Evolutionary conservation across 495 filamentous ascomycete species (phyloP).

Genomic region (Apiosordaria backusii): DNA sequence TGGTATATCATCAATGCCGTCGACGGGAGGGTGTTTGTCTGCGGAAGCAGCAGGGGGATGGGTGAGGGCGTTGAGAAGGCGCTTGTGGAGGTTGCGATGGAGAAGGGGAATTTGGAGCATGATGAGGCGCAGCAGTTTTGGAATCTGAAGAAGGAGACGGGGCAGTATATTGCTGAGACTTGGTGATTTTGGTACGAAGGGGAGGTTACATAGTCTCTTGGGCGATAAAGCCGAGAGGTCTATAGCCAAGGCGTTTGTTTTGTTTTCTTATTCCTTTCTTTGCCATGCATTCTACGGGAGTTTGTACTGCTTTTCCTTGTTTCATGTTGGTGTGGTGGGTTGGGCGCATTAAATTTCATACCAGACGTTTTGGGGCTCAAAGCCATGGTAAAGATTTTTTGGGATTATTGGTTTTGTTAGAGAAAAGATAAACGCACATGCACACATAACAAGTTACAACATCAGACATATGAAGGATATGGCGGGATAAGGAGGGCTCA

Average conservation of each 20-base stretch:
- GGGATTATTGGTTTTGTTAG: background rate
- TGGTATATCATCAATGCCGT: slow-evolving; percentile 94
- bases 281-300: background rate
- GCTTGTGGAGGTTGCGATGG: slow-evolving; percentile 74
- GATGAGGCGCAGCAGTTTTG: slow-evolving; percentile 76
- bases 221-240: no score
- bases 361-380: slow-evolving; percentile 2
- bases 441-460: background rate
- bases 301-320: background rate
- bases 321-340: background rate
- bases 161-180: slow-evolving; percentile 83
- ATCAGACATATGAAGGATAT: background rate
- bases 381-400: background rate
- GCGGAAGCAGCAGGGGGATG: slow-evolving; percentile 92
- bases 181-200: slow-evolving; percentile 48
- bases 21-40: slow-evolving; percentile 93
- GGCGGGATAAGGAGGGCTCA: background rate
- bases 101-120: slow-evolving; percentile 68
- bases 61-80: slow-evolving; percentile 90
- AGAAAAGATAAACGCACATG: background rate
- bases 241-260: background rate
- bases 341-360: background rate
- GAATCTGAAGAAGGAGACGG: slow-evolving; percentile 75
- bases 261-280: background rate
- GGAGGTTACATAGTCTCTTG: no score